Percentiles rank a stretch among this genome's conserved stretches.
These are phyloP conservation scores for Chalara sp. DNA, from an alignment of 2,329 filamentous ascomycete genomes.

Conservation along the genomic window DNA sequence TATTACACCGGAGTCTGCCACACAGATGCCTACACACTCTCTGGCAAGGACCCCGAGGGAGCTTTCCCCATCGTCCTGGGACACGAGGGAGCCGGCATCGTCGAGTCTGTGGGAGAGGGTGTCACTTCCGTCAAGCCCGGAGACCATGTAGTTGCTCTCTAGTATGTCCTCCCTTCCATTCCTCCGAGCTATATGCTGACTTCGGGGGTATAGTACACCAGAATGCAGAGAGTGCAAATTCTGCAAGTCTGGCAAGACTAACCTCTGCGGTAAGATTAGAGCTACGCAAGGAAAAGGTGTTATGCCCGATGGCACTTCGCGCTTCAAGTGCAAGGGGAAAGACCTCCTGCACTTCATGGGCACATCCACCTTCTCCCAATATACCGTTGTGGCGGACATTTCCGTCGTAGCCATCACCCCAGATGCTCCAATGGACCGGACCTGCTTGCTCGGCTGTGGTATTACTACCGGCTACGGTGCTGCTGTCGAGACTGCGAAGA, in stretches of 20 bases:
- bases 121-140: constrained; percentile 92
- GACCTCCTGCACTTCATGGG: constrained; percentile 99
- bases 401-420: constrained; percentile 90
- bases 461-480: constrained; percentile 98
- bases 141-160: constrained; percentile 85
- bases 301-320: constrained; percentile 94
- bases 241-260: constrained; percentile 99
- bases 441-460: constrained; percentile 92
- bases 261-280: constrained; percentile 97
- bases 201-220: constrained; percentile 63
- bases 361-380: constrained; percentile 97
- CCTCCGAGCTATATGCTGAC: constrained; percentile 2
- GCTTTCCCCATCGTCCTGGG: constrained; percentile 85
- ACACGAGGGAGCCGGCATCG: constrained; percentile 86
- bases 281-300: constrained; percentile 92
- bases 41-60: constrained; percentile 94
- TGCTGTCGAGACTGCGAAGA: constrained; percentile 83
- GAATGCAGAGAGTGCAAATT: constrained; percentile 99
- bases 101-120: constrained; percentile 90
- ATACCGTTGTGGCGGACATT: constrained; percentile 97
- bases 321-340: constrained; percentile 92
- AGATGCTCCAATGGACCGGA: constrained; percentile 90
- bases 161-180: constrained; percentile 44
- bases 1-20: constrained; percentile 99
- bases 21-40: constrained; percentile 95